These are phyloP conservation scores for Vaccinium corymbosum DNA, from an alignment of 148 eudicot species.

Conservation along the genomic window DNA sequence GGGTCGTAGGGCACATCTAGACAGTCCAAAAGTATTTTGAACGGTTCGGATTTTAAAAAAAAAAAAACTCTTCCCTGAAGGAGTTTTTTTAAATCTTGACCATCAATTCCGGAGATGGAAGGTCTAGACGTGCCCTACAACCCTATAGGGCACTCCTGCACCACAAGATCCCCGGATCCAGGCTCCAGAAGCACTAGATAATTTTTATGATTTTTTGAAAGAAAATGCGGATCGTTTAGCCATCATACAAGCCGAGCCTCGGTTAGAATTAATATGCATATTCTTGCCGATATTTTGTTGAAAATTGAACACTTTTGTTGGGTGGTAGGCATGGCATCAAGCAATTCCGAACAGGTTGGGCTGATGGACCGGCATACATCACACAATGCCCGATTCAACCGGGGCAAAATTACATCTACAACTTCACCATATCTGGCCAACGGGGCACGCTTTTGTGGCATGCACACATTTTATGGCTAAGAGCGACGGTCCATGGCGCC, in stretches of 20 bases:
- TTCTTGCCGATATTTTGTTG: background rate
- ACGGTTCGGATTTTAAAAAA: too few species aligned
- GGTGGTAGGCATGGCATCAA: constrained; percentile 27
- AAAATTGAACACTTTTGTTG: background rate
- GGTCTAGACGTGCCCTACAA: too few species aligned
- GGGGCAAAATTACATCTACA: constrained; percentile 25
- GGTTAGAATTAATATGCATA: background rate
- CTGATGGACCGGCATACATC: constrained; percentile 36
- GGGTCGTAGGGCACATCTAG: too few species aligned
- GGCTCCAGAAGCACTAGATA: too few species aligned
- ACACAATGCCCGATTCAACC: constrained; percentile 35
- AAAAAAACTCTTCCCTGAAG: too few species aligned
- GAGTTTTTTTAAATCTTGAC: too few species aligned
- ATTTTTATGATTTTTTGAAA: too few species aligned
- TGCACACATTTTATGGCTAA: constrained; percentile 30
- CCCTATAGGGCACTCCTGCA: too few species aligned
- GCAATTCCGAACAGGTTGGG: constrained; percentile 33
- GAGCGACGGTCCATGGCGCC: constrained; percentile 29
- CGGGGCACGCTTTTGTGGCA: constrained; percentile 34
- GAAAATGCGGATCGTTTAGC: too few species aligned
- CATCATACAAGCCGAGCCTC: background rate
- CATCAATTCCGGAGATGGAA: too few species aligned
- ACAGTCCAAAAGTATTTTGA: too few species aligned
- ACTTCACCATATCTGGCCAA: constrained; percentile 31
- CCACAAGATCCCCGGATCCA: too few species aligned